Evolutionary conservation across 805 yeast genomes (phyloP), one percentile per base, ranked within the genome.

Genomic region (Pichia kluyveri): DNA sequence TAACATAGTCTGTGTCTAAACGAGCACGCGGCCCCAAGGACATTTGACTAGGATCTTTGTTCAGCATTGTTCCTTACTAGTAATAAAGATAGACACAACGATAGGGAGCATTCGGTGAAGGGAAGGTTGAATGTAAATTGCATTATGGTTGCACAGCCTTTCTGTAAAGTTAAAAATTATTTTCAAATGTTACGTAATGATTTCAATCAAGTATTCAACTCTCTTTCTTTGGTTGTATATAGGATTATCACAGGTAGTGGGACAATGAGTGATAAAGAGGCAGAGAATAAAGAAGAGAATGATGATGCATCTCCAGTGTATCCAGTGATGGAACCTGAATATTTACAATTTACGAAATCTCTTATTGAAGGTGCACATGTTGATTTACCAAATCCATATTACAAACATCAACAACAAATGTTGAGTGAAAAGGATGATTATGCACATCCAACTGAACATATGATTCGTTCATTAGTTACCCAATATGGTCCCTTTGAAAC

Each of bases 401-500:
- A 53, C 32, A 31, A 36, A 23, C 46, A 42, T 11, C 46, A 49
- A 18, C 17, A 28, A 30, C 17, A 40, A 28, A 14, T 18, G 4
- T 27, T 17, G 17, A 34, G 31, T 31, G 44, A 42, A n/a, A 32
- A 42, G 12, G 37, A 32, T n/a, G 60, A 56, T 42, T 49, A 54
- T 11, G 40, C 54, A 17, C 52, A 60, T n/a, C 58, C 58, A 1
- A 47, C 50, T 14, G 49, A 40, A 11, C 40, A 50, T 32, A 18
- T 56, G 14, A 42, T 55, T 10, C 46, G 48, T 14, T 42, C 46
- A n/a, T 53, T 55, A 8, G 51, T 53, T 15, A 36, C 36, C 11
- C 52, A 56, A 39, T 46, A 51, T 38, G 60, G 60, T 37, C 72
- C 84, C 19, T 83, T 84, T 53, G 60, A 74, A 26, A 67, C 75